Conservation (phyloP, 2,329 filamentous ascomycete species). For the Stachybotrys echinatus region DNA sequence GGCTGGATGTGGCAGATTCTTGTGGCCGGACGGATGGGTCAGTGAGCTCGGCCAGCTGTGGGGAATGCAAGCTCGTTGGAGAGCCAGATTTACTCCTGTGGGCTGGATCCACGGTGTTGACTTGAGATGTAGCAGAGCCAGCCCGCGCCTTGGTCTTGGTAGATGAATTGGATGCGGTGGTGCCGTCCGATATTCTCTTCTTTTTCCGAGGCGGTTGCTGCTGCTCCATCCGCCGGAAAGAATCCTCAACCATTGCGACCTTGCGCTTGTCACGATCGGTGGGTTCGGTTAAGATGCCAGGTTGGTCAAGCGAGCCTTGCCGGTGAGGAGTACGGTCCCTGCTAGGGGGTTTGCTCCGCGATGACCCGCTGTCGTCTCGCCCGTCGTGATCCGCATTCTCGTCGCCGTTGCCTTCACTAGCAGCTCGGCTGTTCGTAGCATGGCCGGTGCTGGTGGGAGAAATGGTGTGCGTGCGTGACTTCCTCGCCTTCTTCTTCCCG, state of each 20-base stretch:
- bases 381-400: constrained; percentile 49
- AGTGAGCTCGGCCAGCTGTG: constrained; percentile 20
- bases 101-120: constrained; percentile 46
- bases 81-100: constrained; percentile 51
- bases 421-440: constrained; percentile 57
- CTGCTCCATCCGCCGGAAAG: constrained; percentile 58
- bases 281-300: constrained; percentile 56
- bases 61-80: constrained; percentile 37
- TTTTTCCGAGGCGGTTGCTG: constrained; percentile 54
- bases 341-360: constrained; percentile 60
- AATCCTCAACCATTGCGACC: constrained; percentile 59
- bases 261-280: constrained; percentile 65
- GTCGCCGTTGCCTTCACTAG: constrained; percentile 56
- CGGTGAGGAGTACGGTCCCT: constrained; percentile 59
- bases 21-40: constrained; percentile 20
- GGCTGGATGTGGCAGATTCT: constrained; percentile 17
- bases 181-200: constrained; percentile 56
- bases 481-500: constrained; percentile 48
- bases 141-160: constrained; percentile 33
- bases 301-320: constrained; percentile 54
- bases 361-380: constrained; percentile 39
- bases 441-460: constrained; percentile 60
- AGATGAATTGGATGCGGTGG: constrained; percentile 22
- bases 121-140: constrained; percentile 26
- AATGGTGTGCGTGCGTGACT: constrained; percentile 48